Conservation (phyloP, 2,329 filamentous ascomycete genomes). For the Reticulascus tulasneorum region DNA sequence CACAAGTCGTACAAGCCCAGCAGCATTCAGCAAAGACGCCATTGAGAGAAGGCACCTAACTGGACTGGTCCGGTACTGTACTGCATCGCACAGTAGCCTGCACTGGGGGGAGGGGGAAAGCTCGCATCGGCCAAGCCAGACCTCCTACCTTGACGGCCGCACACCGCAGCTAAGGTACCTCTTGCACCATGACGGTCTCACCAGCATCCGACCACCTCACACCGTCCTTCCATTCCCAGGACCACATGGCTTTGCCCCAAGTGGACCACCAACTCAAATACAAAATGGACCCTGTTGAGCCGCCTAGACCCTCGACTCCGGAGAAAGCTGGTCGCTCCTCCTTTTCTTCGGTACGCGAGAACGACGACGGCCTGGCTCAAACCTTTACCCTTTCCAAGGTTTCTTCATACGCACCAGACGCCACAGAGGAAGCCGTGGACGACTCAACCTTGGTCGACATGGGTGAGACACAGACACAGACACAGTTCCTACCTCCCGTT, state of each 20-base stretch:
- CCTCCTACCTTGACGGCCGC: too few relatives aligned
- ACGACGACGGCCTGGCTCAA: slow-evolving; percentile 55
- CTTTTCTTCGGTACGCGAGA: slow-evolving; percentile 60
- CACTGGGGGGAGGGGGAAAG: too few relatives aligned
- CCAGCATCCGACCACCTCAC: slow-evolving; percentile 28
- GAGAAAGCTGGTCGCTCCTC: slow-evolving; percentile 45
- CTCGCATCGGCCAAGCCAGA: too few relatives aligned
- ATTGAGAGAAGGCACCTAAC: too few relatives aligned
- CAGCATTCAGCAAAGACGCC: too few relatives aligned
- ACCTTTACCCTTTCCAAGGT: slow-evolving; percentile 61
- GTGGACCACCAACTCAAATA: slow-evolving; percentile 12
- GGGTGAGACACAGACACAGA: slow-evolving; percentile 27
- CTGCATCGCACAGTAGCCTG: too few relatives aligned
- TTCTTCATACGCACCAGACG: slow-evolving; percentile 48
- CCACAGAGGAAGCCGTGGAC: slow-evolving; percentile 46
- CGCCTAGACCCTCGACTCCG: slow-evolving; percentile 22
- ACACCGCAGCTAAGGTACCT: too few relatives aligned
- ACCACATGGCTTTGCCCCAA: slow-evolving; percentile 8
- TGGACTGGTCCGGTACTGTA: too few relatives aligned
- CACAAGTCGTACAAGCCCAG: too few relatives aligned
- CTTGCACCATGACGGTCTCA: slow-evolving; percentile 34
- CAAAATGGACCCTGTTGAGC: slow-evolving; percentile 24
- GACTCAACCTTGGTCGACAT: slow-evolving; percentile 40
- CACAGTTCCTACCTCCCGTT: slow-evolving; percentile 47
- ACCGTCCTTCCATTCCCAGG: slow-evolving; percentile 21